A percentile compares a stretch with the other conserved stretches of the same genome.
Conservation (phyloP, 306 rosid species). For the Citrullus colocynthis region DNA sequence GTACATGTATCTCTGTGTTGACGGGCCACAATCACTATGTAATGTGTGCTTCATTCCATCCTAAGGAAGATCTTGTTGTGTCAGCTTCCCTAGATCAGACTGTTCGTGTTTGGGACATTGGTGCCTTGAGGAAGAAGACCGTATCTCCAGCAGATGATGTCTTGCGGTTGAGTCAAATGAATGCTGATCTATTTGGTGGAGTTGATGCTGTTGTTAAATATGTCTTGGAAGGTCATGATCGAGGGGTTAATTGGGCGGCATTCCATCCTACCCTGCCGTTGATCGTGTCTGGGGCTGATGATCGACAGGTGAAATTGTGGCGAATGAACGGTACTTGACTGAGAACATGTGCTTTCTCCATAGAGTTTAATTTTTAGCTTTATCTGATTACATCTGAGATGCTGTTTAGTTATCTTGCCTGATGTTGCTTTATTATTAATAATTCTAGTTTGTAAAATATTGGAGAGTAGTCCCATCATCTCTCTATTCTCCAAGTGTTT, state of each 20-base stretch:
- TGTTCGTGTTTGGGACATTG: conserved; percentile 94
- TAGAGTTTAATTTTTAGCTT: not conserved
- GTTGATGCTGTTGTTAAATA: conserved; percentile 87
- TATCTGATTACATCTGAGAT: not conserved
- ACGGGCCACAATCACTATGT: conserved; percentile 97
- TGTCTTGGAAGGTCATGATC: conserved; percentile 94
- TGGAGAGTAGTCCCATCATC: not conserved
- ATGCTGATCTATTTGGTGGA: conserved; percentile 88
- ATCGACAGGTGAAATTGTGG: conserved; percentile 91
- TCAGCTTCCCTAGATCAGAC: conserved; percentile 97
- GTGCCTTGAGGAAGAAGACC: conserved; percentile 80
- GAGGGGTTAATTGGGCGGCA: conserved; percentile 97
- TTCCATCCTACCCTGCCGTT: conserved; percentile 90
- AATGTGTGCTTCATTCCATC: conserved; percentile 93
- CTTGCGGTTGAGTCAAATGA: conserved; percentile 85
- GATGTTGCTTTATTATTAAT: not conserved
- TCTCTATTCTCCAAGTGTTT: not conserved
- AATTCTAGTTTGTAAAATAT: not conserved
- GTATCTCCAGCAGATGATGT: conserved; percentile 90
- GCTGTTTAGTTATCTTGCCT: not conserved
- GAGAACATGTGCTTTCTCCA: not conserved
- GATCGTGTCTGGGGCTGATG: conserved; percentile 96
- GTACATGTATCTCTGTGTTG: conserved; percentile 84
- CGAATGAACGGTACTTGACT: conserved; percentile 68
- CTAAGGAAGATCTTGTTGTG: conserved; percentile 87